phyloP scores from a whole-genome alignment of 2,329 filamentous ascomycete genomes.

The Fusarium beomiforme region DNA sequence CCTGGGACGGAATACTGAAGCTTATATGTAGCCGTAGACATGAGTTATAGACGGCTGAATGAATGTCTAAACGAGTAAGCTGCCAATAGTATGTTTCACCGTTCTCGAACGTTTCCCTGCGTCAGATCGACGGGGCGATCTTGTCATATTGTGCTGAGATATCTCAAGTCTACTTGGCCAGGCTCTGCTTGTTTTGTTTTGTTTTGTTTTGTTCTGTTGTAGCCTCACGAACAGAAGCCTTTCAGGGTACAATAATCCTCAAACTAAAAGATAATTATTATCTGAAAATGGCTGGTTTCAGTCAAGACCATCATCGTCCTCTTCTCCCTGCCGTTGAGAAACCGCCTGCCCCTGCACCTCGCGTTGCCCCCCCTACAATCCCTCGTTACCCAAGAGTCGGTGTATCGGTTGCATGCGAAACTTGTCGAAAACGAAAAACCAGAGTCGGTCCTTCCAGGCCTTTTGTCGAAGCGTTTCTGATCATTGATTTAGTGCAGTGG shows the following conservation, averaged over 20 bases:
- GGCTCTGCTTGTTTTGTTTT: neutral
- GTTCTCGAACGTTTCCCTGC: too few species aligned
- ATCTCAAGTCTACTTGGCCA: neutral
- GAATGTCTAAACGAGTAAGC: neutral
- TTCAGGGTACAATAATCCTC: neutral
- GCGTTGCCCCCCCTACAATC: rapidly evolving
- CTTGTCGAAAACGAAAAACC: conserved; percentile 2
- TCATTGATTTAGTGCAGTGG: neutral
- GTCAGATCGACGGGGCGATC: rapidly evolving
- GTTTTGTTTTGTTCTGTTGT: neutral
- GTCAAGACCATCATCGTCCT: neutral
- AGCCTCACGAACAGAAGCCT: neutral
- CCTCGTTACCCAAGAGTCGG: neutral
- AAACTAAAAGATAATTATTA: rapidly evolving
- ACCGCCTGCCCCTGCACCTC: neutral
- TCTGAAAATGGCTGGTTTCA: neutral
- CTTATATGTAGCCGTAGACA: neutral
- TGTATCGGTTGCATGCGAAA: conserved; percentile 5
- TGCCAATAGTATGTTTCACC: rapidly evolving
- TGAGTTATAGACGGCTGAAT: neutral
- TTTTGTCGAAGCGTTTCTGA: neutral
- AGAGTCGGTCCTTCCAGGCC: neutral
- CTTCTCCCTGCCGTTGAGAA: neutral
- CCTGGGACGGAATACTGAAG: neutral
- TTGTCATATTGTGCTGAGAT: neutral